Conservation (phyloP, 73 alveolate genomes). For the Paramecium tetraurelia region DNA sequence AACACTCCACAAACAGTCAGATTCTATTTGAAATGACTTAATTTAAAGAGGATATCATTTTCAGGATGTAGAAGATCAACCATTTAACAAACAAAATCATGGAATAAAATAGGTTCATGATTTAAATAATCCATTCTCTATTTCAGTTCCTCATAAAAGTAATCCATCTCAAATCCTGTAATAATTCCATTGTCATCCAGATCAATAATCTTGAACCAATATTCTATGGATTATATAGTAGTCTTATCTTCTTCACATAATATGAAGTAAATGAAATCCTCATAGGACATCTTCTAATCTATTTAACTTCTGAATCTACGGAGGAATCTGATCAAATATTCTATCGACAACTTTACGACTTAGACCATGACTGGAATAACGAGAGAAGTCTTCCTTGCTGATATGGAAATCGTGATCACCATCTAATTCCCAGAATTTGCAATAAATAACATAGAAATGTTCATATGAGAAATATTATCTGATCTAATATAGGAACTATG, state of each 20-base stretch:
- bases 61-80: constrained; percentile 63
- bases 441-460: constrained; percentile 99
- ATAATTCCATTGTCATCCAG: constrained; percentile 94
- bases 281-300: constrained; percentile 98
- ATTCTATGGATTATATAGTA: constrained; percentile 86
- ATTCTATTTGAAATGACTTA: constrained; percentile 78
- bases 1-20: constrained; percentile 84
- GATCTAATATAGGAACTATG: constrained; percentile 40
- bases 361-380: constrained; percentile 87
- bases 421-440: constrained; percentile 99
- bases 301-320: constrained; percentile 91
- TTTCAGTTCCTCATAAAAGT: constrained; percentile 93
- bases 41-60: constrained; percentile 87
- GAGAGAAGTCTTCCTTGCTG: constrained; percentile 95
- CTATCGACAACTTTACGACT: constrained; percentile 98
- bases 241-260: constrained; percentile 99
- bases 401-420: constrained; percentile 98
- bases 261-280: constrained; percentile 94
- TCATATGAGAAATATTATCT: constrained; percentile 98
- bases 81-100: constrained; percentile 92
- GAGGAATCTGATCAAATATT: constrained; percentile 97
- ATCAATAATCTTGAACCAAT: constrained; percentile 98
- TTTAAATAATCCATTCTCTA: constrained; percentile 93
- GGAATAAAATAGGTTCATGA: constrained; percentile 94
- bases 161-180: constrained; percentile 92